Evolutionary conservation across 2,329 filamentous ascomycete species (phyloP), one percentile per base, ranked within the genome.

Genomic region (Magnaporthiopsis poae): DNA sequence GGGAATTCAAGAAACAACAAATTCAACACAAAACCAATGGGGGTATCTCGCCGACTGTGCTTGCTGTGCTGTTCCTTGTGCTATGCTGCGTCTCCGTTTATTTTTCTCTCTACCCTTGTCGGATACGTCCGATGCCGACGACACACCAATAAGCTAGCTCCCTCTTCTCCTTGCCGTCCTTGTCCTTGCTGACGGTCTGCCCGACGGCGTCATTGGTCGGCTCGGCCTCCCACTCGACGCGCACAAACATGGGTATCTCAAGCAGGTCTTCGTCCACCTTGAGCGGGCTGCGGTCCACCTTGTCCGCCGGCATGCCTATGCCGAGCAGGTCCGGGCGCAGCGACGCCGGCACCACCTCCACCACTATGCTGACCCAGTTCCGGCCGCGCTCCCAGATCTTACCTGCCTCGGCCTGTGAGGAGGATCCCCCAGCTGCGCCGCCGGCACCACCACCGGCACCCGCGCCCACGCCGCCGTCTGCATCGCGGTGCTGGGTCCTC

Each of bases 121-220:
- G 85, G 73, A 98, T 95, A 72, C 88, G 88, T 12, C 95, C 95
- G 67, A 96, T 85, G 3, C 94, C 94, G 52, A 98, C 81, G 27
- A 96, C 92, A 79, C 91, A 92, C 95, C 95, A 99, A 78, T 96
- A 98, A 66, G 92, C 92, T 77, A 98, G 79, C 75, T 98, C 95
- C 73, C 90, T 86, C 80, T 88, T 94, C 77, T 94, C 90, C 75
- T 84, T 88, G 63, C 81, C 85, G 61, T 85, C 86, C 75, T 83
- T 88, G 71, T 84, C 85, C 74, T 77, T 82, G 52, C 77, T 76
- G 1, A 78, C 72, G 11, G 79, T 78, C 3, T 83, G 80, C 15
- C 86, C 88, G 11, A 87, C 86, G 68, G 91, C 86, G 66, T 88
- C 84, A 66, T 85, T 81, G 0, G 82, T 81, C 0, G 78, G 75